These are phyloP conservation scores for Pharus latifolius DNA, from an alignment of 176 grass and related monocot genomes.

Conservation along the genomic window DNA sequence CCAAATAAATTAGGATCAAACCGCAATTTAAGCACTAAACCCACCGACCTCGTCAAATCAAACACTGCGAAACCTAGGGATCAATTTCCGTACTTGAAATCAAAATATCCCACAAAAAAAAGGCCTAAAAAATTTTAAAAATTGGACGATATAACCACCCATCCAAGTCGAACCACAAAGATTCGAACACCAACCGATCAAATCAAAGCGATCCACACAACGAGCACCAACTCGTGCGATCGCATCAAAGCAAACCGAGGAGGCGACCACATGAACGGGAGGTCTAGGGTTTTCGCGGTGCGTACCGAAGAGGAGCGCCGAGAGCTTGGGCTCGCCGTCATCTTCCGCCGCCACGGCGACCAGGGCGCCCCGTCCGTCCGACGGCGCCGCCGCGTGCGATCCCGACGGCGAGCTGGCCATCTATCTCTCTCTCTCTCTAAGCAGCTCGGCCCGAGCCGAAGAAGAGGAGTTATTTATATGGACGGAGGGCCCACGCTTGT, in stretches of 20 bases:
- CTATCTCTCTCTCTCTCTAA: background rate
- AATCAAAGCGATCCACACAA: background rate
- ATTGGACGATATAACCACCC: background rate
- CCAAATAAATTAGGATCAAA: background rate
- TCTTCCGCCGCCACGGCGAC: background rate
- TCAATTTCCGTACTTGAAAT: background rate
- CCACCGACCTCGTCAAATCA: background rate
- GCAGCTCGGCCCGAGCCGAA: no score
- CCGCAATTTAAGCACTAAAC: background rate
- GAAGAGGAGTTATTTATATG: no score
- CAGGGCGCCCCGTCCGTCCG: constrained; percentile 5
- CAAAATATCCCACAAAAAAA: background rate
- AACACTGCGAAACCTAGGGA: background rate
- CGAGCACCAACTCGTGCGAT: background rate
- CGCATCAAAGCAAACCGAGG: background rate
- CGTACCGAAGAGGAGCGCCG: constrained; percentile 34
- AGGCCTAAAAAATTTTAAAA: no score
- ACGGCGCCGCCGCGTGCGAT: constrained; percentile 22
- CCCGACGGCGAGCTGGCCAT: constrained; percentile 30
- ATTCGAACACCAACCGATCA: background rate
- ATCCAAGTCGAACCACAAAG: background rate
- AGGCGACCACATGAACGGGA: background rate
- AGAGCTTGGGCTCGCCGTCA: constrained; percentile 23
- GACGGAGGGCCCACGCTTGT: no score
- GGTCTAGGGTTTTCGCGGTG: background rate